Base-by-base conservation (phyloP, 2,329 filamentous ascomycete species). In the Pseudogymnoascus verrucosus region DNA sequence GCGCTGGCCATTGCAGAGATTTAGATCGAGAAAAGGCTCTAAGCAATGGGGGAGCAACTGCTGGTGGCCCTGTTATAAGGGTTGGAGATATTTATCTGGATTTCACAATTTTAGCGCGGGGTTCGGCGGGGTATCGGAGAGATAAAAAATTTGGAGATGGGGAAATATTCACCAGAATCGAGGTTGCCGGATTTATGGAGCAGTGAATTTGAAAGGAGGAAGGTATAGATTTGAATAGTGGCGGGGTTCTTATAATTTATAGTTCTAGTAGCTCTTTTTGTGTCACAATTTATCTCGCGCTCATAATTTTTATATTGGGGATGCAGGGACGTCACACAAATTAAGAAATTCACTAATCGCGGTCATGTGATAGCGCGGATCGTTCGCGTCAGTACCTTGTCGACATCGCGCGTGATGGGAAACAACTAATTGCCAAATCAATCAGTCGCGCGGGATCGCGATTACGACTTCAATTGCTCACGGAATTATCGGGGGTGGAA, bases 1-100 rank as follows among this genome's bases (percentile, higher is more conserved):
- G 26, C 14, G 63, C n/a, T 62, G 23, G 51, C 51, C 62, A 63
- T 63, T 44, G 28, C 44, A n/a, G 68, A 47, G 11, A 23, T 47
- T 10, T 2, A 23, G 8, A 5, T 40, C n/a, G 1, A 10, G 1
- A 19, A 40, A 26, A 5, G 23, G 23, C 23, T 2, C 3, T 26
- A 5, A 5, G 23, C 23, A 26, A 26, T 26, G 23, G 23, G 23
- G n/a, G n/a, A n/a, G n/a, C n/a, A n/a, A n/a, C n/a, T 26, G 23
- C 40, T 44, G 19, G 7, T 44, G 19, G 19, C 19, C 40, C 40
- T 21, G 40, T 1, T 2, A 26, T 28, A 1, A 6, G 31, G 19
- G 40, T 5, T 44, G 42, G 42, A 47, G 21, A 44, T 44, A 44
- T 44, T 47, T 47, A 47, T 47, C 42, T 47, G 12, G 21, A 26